These are phyloP conservation scores for Cucurbita moschata DNA, from an alignment of 306 rosid genomes.

Conservation along the genomic window DNA sequence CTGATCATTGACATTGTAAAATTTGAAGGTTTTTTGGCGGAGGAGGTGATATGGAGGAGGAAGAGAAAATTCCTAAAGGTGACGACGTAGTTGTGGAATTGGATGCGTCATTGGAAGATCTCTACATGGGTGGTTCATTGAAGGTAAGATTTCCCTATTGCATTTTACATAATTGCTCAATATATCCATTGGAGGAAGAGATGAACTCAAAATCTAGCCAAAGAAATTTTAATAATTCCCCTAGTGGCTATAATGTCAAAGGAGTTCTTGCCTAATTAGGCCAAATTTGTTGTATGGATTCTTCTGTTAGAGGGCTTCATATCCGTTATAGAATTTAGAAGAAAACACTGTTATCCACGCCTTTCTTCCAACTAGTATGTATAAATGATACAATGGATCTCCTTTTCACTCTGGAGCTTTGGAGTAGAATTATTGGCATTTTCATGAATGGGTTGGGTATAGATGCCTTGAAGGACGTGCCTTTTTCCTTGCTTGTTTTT, in stretches of 20 bases:
- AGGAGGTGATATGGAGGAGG: conserved; percentile 60
- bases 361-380: background rate
- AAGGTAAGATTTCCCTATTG: conserved; percentile 34
- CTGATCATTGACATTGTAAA: background rate
- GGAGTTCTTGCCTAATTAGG: background rate
- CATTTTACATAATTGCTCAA: background rate
- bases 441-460: background rate
- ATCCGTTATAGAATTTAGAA: background rate
- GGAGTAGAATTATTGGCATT: background rate
- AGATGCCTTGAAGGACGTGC: background rate
- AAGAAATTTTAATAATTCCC: background rate
- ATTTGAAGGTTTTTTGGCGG: conserved; percentile 74
- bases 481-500: background rate
- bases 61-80: conserved; percentile 71
- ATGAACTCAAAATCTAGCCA: background rate
- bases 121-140: conserved; percentile 92
- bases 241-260: background rate
- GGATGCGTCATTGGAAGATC: conserved; percentile 81
- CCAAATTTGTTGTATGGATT: background rate
- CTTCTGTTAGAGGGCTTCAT: background rate
- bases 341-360: background rate
- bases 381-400: background rate
- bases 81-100: conserved; percentile 73
- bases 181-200: background rate
- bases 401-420: background rate